Conservation (phyloP, 2,329 filamentous ascomycete species). For the Xylaria digitata region DNA sequence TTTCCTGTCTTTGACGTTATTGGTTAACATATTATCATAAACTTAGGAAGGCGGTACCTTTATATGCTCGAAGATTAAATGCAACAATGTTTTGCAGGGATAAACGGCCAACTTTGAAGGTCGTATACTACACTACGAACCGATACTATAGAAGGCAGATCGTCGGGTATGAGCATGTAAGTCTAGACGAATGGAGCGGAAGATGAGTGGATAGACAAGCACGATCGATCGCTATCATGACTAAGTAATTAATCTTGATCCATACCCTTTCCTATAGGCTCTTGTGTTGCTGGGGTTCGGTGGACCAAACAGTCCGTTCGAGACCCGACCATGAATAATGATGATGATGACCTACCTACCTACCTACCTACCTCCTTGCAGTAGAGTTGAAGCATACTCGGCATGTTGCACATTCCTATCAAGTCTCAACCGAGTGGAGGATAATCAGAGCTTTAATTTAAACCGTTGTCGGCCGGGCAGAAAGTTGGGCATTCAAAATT, state of each 20-base stretch:
- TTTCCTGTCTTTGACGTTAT: background rate
- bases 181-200: background rate
- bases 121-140: no score
- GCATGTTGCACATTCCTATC: slow-evolving; percentile 2
- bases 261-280: background rate
- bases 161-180: background rate
- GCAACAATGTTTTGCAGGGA: background rate
- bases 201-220: background rate
- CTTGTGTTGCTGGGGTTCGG: slow-evolving; percentile 5
- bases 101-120: background rate
- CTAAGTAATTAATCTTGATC: background rate
- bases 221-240: no score
- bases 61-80: background rate
- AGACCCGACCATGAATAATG: slow-evolving; percentile 15
- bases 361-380: no score
- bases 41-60: slow-evolving; percentile 6
- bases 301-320: slow-evolving; percentile 30
- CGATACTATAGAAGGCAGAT: background rate
- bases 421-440: background rate
- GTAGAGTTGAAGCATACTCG: background rate
- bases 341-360: background rate
- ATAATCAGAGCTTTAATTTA: background rate
- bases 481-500: background rate
- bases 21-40: background rate
- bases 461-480: background rate